These are phyloP conservation scores for Pseudogymnoascus sp. DNA, from an alignment of 2,329 filamentous ascomycete species.

Conservation along the genomic window DNA sequence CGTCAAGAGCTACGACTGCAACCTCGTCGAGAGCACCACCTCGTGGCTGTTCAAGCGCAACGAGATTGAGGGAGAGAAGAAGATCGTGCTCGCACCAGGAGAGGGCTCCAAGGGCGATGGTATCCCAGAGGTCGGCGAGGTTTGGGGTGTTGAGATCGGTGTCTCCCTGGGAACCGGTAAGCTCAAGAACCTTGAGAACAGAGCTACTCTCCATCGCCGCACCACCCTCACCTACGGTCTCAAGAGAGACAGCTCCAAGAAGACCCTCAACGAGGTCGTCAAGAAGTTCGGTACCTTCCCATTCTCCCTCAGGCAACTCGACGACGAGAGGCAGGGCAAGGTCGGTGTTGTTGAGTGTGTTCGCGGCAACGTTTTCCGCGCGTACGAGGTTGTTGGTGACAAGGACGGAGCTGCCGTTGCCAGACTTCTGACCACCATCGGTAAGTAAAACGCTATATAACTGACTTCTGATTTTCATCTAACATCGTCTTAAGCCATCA, in stretches of 20 bases:
- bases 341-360: slow-evolving; percentile 96
- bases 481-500: slow-evolving; percentile 62
- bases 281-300: slow-evolving; percentile 98
- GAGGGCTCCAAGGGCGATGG: slow-evolving; percentile 90
- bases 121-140: slow-evolving; percentile 77
- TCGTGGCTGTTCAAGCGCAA: slow-evolving; percentile 95
- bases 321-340: slow-evolving; percentile 92
- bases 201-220: slow-evolving; percentile 85
- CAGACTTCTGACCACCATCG: slow-evolving; percentile 81
- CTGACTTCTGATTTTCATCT: background rate
- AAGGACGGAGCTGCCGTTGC: slow-evolving; percentile 81
- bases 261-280: slow-evolving; percentile 86
- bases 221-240: slow-evolving; percentile 86
- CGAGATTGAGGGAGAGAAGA: slow-evolving; percentile 85
- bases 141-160: slow-evolving; percentile 96
- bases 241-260: slow-evolving; percentile 88
- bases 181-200: slow-evolving; percentile 82
- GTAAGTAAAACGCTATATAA: slow-evolving; percentile 46
- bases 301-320: slow-evolving; percentile 93
- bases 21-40: slow-evolving; percentile 93
- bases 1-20: slow-evolving; percentile 82
- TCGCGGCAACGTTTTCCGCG: slow-evolving; percentile 80
- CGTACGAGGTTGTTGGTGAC: slow-evolving; percentile 93
- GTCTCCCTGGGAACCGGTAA: slow-evolving; percentile 87
- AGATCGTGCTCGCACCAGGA: slow-evolving; percentile 83